Base-by-base conservation (phyloP, 2,329 filamentous ascomycete species). In the Cladosporium sp. region DNA sequence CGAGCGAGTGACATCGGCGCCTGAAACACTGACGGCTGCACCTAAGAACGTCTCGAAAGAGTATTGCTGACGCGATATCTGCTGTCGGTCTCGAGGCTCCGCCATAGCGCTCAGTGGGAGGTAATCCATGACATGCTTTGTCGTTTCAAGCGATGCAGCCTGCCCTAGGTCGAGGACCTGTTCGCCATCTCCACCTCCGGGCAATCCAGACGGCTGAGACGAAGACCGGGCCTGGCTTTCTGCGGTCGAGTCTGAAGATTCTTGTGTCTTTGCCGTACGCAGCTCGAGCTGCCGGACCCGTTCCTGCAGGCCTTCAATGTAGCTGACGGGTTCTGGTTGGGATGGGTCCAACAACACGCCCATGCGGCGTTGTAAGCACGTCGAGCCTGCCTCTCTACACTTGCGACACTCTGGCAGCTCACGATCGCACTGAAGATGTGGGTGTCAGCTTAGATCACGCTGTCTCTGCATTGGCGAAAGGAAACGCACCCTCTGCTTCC, bases 1-100 rank as follows among this genome's bases (percentile, higher is more conserved):
- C 9, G 46, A 49, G 10, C 13, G 28, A 5, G 37, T 28, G 31
- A 28, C 19, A 22, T 49, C 46, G 3, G 46, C 16, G 13, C 46
- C 46, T 6, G 46, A 42, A 16, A 41, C 46, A 41, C 14, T n/a
- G 22, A 28, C 34, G 37, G 46, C 46, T 5, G 46, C 46, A 16
- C 38, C 42, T n/a, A 49, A 31, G 37, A 49, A 49, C 11, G 46
- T 49, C 35, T 49, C 28, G 34, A 49, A 49, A 2, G 46, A 49
- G 14, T 49, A 49, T 31, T 49, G 46, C 16, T 41, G 46, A 37
- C 18, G 44, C n/a, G 46, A 49, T 41, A 32, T 41, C 9, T 49
- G 46, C 28, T 49, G 46, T 33, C 46, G 19, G 37, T 49, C 46
- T 11, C 35, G 35, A n/a, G 14, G 11, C 14, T 49, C 46, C 8